Evolutionary conservation across 2,329 filamentous ascomycete genomes (phyloP).

Genomic region (Decorospora gaudefroyi): DNA sequence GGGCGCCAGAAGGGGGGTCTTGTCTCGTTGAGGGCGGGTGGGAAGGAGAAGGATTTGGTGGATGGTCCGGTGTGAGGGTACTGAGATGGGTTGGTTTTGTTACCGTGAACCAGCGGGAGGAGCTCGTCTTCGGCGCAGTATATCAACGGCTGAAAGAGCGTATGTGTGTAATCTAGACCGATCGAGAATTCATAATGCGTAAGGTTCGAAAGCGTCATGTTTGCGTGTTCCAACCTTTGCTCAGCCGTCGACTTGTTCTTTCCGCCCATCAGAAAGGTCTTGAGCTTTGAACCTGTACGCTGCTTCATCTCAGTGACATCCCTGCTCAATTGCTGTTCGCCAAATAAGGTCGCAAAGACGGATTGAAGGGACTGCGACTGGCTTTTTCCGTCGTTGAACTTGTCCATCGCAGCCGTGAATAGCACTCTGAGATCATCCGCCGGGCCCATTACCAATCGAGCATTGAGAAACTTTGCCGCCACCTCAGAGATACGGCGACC

Average conservation of each 20-base stretch:
- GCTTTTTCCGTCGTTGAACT: slow-evolving; percentile 42
- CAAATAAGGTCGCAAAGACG: slow-evolving; percentile 58
- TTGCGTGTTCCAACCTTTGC: slow-evolving; percentile 12
- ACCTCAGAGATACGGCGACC: slow-evolving; percentile 35
- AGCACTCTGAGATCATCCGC: slow-evolving; percentile 55
- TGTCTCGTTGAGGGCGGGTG: slow-evolving; percentile 39
- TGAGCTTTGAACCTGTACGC: slow-evolving; percentile 20
- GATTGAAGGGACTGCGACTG: slow-evolving; percentile 48
- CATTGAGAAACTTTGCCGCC: slow-evolving; percentile 53
- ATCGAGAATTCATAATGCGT: slow-evolving; percentile 57
- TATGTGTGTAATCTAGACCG: slow-evolving; percentile 58
- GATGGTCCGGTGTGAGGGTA: slow-evolving; percentile 40
- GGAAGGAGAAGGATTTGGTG: slow-evolving; percentile 46
- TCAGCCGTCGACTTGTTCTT: slow-evolving; percentile 48
- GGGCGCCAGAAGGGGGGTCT: slow-evolving; percentile 41
- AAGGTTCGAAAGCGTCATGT: slow-evolving; percentile 38
- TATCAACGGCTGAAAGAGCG: slow-evolving; percentile 50
- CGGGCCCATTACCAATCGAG: slow-evolving; percentile 57
- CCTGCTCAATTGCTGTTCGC: slow-evolving; percentile 58
- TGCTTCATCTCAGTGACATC: slow-evolving; percentile 43
- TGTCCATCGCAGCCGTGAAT: slow-evolving; percentile 51
- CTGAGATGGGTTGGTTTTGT: slow-evolving; percentile 44
- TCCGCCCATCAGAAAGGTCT: slow-evolving; percentile 24
- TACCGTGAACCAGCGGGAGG: slow-evolving; percentile 35
- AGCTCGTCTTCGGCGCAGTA: slow-evolving; percentile 37